Evolutionary conservation across 148 eudicot genomes (phyloP), one percentile per base, ranked within the genome.

Genomic region (Chenopodium berlandieri): DNA sequence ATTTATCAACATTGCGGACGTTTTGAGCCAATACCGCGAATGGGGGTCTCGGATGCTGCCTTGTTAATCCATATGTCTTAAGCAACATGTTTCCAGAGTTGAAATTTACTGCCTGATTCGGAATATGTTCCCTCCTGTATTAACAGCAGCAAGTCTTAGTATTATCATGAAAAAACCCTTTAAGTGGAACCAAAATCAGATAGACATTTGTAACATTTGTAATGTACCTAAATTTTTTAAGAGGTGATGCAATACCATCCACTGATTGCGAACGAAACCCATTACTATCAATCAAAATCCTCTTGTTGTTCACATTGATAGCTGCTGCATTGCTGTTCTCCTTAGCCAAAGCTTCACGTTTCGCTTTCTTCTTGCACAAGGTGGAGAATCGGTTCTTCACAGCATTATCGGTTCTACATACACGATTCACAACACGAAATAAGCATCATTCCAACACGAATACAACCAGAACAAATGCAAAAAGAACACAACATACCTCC

Each of bases 311-410:
- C 23, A 85, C 72, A 78, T 92, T 91, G 78, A 86, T 90, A 48
- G 77, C 84, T n/a, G 77, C 84, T n/a, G 88, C 75, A 73, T 76
- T 64, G 80, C 75, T 86, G 80, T 94, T 91, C 85, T 92, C 92
- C 87, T 92, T 92, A 10, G 93, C 87, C 76, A 90, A 72, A 17
- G 91, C 90, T 86, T 94, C 94, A 58, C 82, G 89, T 82, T 89
- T 90, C 5, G 95, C 97, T 84, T 89, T 89, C 91, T 90, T 94
- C 88, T 94, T 94, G 85, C 98, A 90, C 78, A 94, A 87, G 48
- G 97, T 92, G 60, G 97, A 81, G 87, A 94, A 94, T 79, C 98
- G 90, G 84, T 95, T 95, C 85, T 95, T 95, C 72, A 95, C 98
- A 72, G 98, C 98, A 84, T 95, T 95, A 80, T 93, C 98, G 34